Base-by-base conservation (phyloP, 2,329 filamentous ascomycete genomes). In the Microsporum canis region DNA sequence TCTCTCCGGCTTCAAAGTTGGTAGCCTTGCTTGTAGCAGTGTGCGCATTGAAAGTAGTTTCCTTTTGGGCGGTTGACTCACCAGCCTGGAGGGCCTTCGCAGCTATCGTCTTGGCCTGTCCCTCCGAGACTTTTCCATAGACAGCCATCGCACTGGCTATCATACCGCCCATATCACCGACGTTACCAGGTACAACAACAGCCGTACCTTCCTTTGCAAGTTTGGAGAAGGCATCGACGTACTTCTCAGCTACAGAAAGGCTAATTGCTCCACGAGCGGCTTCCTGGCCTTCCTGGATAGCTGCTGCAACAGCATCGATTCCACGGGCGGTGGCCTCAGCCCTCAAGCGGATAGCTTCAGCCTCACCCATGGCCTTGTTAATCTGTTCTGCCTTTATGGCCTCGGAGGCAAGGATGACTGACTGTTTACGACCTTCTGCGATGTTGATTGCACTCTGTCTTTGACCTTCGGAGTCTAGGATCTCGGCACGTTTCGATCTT, bases 401-500 rank as follows among this genome's bases (percentile, higher is more conserved):
- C 77, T 99, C 94, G 6, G 91, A 96, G 0, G 94, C 94, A 29
- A 99, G 81, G 68, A 99, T 99, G 27, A 96, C 92, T 67, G 87
- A 91, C 80, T 97, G 94, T 80, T 99, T 99, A 76, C 87, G 85
- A 74, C 94, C 94, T 79, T 99, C 94, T 61, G 94, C 94, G 67
- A 99, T 96, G 75, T 99, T 99, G 82, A 99, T 99, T 43, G 94
- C 94, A 70, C 87, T 92, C 78, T 99, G 94, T 65, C 94, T 83
- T 77, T 99, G 94, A 76, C 94, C 94, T 72, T 99, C 94, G 0
- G 90, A 96, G 62, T 99, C 94, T 56, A 99, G 81, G 69, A 99
- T 99, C 78, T 99, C 94, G 61, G 94, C 94, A 65, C 94, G 88
- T 82, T 99, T 99, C 70, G 89, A 95, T 47, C 94, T 88, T 79